phyloP scores from a whole-genome alignment of 495 filamentous ascomycete species.

The Podospora didyma region DNA sequence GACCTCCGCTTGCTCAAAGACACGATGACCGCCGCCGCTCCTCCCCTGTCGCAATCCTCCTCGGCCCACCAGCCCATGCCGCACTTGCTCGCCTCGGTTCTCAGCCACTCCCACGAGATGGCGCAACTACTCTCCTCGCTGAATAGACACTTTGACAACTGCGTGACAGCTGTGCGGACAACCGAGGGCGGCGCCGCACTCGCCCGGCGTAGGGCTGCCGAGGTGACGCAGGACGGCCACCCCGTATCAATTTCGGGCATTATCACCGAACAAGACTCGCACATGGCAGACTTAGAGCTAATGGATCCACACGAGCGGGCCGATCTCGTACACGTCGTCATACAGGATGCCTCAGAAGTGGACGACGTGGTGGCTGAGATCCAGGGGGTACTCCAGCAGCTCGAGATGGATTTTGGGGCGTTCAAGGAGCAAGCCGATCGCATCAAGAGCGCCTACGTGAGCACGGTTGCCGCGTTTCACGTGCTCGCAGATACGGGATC shows the following conservation, averaged over 20 bases:
- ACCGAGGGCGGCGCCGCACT: conserved; percentile 86
- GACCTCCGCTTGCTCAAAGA: conserved; percentile 49
- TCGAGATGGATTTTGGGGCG: conserved; percentile 64
- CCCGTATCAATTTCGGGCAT: conserved; percentile 55
- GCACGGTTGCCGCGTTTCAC: conserved; percentile 54
- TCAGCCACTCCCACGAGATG: conserved; percentile 79
- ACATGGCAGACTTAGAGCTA: conserved; percentile 59
- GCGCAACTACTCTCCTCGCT: conserved; percentile 75
- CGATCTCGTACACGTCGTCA: conserved; percentile 79
- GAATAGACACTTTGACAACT: conserved; percentile 91
- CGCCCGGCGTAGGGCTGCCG: conserved; percentile 51
- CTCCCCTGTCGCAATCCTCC: conserved; percentile 33
- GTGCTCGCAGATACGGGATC: conserved; percentile 65
- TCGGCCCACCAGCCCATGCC: conserved; percentile 53
- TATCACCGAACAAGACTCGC: conserved; percentile 55
- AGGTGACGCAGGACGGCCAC: conserved; percentile 52
- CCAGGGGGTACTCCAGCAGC: conserved; percentile 65
- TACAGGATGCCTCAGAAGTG: conserved; percentile 79
- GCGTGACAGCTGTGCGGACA: conserved; percentile 84
- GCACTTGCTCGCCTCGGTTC: conserved; percentile 64
- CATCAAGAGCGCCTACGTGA: conserved; percentile 44
- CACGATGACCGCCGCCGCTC: conserved; percentile 31
- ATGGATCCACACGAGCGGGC: conserved; percentile 70
- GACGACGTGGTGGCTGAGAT: conserved; percentile 88
- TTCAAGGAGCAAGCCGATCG: conserved; percentile 54